Evolutionary conservation across 345 rosid species (phyloP).

Genomic region (Cardamine chenopodiifolia): DNA sequence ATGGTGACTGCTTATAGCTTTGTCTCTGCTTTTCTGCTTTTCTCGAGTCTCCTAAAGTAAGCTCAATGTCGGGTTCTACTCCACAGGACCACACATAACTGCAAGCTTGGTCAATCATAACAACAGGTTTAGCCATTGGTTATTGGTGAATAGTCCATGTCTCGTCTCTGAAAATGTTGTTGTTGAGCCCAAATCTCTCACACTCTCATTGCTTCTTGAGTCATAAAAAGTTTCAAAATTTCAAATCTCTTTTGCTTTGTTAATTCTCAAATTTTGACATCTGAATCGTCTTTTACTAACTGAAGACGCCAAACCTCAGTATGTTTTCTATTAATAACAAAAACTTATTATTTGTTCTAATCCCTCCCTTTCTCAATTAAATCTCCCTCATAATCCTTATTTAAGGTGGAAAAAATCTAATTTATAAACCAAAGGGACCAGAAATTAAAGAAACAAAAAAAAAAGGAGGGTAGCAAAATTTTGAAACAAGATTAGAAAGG

Average conservation of each 20-base stretch:
- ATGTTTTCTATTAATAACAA: constrained; percentile 1
- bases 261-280: neutral
- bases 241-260: neutral
- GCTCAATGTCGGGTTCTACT: too few relatives aligned
- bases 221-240: neutral
- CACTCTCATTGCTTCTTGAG: neutral
- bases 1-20: neutral
- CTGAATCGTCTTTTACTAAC: neutral
- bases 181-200: neutral
- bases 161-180: neutral
- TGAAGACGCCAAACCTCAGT: neutral
- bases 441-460: constrained; percentile 26
- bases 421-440: constrained; percentile 19
- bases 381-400: constrained; percentile 15
- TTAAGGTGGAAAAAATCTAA: constrained; percentile 16
- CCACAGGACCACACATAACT: too few relatives aligned
- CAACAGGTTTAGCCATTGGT: neutral
- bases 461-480: constrained; percentile 34
- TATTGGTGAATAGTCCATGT: constrained; percentile 12
- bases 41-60: neutral
- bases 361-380: constrained; percentile 5
- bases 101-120: too few relatives aligned
- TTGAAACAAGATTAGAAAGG: constrained; percentile 22
- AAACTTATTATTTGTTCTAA: constrained; percentile 3
- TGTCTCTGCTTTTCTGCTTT: neutral